Conservation (phyloP, 495 filamentous ascomycete genomes). For the Podospora pseudopauciseta region DNA sequence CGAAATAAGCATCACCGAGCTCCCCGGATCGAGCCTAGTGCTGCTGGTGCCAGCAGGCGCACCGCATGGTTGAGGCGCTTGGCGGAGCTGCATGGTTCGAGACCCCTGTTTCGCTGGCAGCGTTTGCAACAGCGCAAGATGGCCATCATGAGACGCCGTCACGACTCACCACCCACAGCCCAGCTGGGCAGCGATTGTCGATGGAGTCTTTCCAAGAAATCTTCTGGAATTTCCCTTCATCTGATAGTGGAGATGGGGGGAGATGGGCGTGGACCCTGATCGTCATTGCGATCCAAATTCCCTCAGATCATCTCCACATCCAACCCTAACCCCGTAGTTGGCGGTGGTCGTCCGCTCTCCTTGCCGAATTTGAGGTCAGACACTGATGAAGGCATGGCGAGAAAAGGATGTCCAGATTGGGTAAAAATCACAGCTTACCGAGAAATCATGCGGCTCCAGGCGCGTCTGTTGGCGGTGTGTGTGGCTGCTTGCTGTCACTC, state of each 20-base stretch:
- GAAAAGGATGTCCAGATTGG: background rate
- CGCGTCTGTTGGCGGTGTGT: background rate
- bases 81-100: background rate
- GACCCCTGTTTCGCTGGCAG: background rate
- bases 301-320: background rate
- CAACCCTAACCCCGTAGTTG: background rate
- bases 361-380: background rate
- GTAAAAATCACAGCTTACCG: background rate
- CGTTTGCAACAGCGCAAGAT: background rate
- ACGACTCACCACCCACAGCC: background rate
- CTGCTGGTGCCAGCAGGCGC: background rate
- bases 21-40: constrained; percentile 2
- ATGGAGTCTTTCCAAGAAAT: background rate
- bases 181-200: background rate
- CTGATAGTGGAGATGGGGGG: background rate
- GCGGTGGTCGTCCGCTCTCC: background rate
- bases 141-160: background rate
- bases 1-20: constrained; percentile 10
- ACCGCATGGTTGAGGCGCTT: background rate
- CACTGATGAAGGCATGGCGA: background rate
- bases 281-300: background rate
- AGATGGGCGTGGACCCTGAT: background rate
- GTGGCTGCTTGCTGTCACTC: background rate
- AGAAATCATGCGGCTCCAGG: background rate
- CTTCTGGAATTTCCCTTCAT: background rate